Base-by-base conservation (phyloP, 2,329 filamentous ascomycete species). In the Penicillium digitatum region DNA sequence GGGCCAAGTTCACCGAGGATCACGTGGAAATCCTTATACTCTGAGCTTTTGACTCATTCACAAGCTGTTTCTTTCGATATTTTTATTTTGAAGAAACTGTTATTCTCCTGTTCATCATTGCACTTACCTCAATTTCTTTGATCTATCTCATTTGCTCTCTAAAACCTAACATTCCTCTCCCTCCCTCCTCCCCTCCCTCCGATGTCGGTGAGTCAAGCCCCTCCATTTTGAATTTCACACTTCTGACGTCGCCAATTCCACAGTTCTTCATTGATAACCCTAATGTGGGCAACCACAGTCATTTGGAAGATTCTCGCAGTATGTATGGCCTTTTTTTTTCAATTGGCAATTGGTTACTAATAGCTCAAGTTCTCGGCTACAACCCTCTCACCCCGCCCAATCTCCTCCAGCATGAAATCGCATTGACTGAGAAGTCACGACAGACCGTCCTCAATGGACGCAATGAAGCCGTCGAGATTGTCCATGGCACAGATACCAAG, bases 371-470 rank as follows among this genome's bases (percentile, higher is more conserved):
- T 74, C 87, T 88, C 60, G 93, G 93, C 66, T 93, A 95, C 82
- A 96, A 95, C 73, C 93, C 90, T 67, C 81, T 99, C 63, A 96
- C 90, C 14, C 87, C 94, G 7, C 94, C 94, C 59, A 90, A 96
- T 69, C 86, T 99, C 61, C 90, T 99, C 57, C 93, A 97, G 75
- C 88, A 93, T 81, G 92, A 97, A 74, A 93, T 99, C 68, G 78
- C 82, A 37, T 64, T 75, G 65, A 74, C 75, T 26, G 66, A 75
- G 5, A 67, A 68, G 37, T 76, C 76, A n/a, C 68, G 67, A 52
- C 57, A 74, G 59, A 84, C 83, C 5, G 85, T 87, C 34, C 74
- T 86, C 42, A 70, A 77, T 50, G 83, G 79, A 32, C 83, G 85
- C 63, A 78, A 81, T 54, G 84, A 87, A 64, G 77, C 83, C 38